These are phyloP conservation scores for Cutaneotrichosporon cavernicola DNA, from an alignment of 1,284 basidiomycete genomes.

Conservation along the genomic window DNA sequence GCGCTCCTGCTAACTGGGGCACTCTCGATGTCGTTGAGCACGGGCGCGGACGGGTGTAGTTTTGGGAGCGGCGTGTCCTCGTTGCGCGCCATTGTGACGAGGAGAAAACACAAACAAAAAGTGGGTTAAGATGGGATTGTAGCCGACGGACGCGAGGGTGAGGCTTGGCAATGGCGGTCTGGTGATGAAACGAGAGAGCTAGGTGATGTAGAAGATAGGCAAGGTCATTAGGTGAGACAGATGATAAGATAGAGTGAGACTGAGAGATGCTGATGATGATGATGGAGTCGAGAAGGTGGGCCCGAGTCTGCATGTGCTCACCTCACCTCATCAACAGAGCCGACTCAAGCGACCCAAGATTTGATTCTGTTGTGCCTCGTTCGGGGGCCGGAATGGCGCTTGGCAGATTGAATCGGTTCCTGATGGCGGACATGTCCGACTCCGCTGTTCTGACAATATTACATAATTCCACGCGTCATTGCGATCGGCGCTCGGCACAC, in stretches of 20 bases:
- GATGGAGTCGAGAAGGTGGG: too few species aligned
- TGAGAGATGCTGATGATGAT: too few species aligned
- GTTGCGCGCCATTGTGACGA: neutral
- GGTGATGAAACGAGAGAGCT: neutral
- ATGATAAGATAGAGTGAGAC: too few species aligned
- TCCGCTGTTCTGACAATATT: neutral
- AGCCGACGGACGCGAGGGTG: neutral
- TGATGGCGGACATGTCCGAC: neutral
- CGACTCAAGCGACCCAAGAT: too few species aligned
- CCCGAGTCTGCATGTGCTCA: too few species aligned
- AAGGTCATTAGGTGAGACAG: too few species aligned
- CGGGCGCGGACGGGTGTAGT: neutral
- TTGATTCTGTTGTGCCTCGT: too few species aligned
- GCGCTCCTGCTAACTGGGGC: conserved; percentile 6
- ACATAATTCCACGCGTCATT: neutral
- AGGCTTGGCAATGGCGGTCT: neutral
- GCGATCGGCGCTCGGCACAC: neutral
- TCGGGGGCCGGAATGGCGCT: too few species aligned
- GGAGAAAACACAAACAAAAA: neutral
- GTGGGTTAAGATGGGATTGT: neutral
- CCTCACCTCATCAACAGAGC: too few species aligned
- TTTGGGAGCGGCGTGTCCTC: neutral
- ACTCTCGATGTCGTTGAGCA: conserved; percentile 24
- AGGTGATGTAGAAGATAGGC: neutral
- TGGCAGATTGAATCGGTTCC: too few species aligned